These are phyloP conservation scores for Metschnikowia matae DNA, from an alignment of 805 yeast genomes.

Conservation along the genomic window DNA sequence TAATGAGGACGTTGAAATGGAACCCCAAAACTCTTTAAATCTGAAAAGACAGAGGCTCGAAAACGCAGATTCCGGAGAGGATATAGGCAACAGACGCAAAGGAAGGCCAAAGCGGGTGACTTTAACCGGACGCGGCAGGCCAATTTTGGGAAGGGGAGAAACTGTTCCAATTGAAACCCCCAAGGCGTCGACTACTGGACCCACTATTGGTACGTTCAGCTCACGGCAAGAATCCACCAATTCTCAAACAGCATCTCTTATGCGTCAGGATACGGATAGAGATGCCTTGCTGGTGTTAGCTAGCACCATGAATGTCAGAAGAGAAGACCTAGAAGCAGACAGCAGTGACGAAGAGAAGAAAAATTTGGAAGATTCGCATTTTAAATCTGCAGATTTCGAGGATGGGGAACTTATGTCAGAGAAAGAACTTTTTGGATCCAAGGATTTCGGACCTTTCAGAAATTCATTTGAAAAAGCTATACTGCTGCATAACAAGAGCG, in stretches of 20 bases:
- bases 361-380: background rate
- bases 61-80: background rate
- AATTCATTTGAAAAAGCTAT: constrained; percentile 27
- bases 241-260: constrained; percentile 13
- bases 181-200: constrained; percentile 17
- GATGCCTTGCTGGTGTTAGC: constrained; percentile 37
- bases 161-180: constrained; percentile 29
- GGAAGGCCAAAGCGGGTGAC: constrained; percentile 37
- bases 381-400: constrained; percentile 10
- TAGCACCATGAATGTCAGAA: constrained; percentile 29
- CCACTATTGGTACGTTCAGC: constrained; percentile 31
- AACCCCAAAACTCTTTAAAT: background rate
- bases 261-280: constrained; percentile 39
- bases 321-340: constrained; percentile 35
- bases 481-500: constrained; percentile 15
- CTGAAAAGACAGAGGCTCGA: background rate
- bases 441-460: background rate
- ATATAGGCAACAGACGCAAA: background rate
- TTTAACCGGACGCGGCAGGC: constrained; percentile 19
- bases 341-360: constrained; percentile 28
- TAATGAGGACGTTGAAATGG: constrained; percentile 2
- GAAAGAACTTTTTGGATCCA: constrained; percentile 39
- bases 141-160: constrained; percentile 26
- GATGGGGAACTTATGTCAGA: constrained; percentile 36
- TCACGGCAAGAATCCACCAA: constrained; percentile 4